Evolutionary conservation across 768 basidiomycete genomes (phyloP).

Genomic region (Leucocoprinus birnbaumii): DNA sequence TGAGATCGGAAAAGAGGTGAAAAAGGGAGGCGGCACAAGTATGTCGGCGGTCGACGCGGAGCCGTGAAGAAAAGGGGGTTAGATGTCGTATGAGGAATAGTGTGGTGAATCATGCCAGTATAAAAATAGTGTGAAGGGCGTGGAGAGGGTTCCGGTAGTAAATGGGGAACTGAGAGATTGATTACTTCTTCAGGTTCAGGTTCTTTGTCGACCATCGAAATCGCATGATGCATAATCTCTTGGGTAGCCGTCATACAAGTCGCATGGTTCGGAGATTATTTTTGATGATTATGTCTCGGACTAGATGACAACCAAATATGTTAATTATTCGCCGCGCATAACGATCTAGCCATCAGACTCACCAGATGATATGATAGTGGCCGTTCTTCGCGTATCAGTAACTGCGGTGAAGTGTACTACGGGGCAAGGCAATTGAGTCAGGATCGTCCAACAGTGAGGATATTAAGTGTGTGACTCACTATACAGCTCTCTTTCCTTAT

Average conservation of each 20-base stretch:
- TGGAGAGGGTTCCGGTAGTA: background rate
- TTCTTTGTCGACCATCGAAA: background rate
- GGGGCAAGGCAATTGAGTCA: background rate
- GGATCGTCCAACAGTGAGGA: background rate
- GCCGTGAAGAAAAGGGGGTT: background rate
- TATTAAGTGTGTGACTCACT: conserved; percentile 39
- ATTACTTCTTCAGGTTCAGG: background rate
- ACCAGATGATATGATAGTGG: conserved; percentile 75
- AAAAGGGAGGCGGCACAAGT: too few relatives aligned
- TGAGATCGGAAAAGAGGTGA: background rate
- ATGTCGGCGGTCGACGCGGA: background rate
- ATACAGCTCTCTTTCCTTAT: conserved; percentile 70
- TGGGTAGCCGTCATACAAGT: conserved; percentile 33
- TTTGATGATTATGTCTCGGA: conserved; percentile 70
- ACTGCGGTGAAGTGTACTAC: conserved; percentile 79
- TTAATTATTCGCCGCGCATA: conserved; percentile 4
- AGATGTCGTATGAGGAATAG: background rate
- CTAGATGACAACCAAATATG: conserved; percentile 28
- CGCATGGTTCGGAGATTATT: conserved; percentile 60
- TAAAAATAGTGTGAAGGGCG: background rate
- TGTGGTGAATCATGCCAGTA: background rate
- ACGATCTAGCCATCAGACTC: conserved; percentile 20
- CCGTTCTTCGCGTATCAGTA: conserved; percentile 74
- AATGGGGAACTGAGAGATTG: background rate
- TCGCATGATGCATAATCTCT: background rate